Percentiles rank a stretch among this genome's conserved stretches.
phyloP scores from a whole-genome alignment of 2,329 filamentous ascomycete species.

The Trichophyton schoenleinii region DNA sequence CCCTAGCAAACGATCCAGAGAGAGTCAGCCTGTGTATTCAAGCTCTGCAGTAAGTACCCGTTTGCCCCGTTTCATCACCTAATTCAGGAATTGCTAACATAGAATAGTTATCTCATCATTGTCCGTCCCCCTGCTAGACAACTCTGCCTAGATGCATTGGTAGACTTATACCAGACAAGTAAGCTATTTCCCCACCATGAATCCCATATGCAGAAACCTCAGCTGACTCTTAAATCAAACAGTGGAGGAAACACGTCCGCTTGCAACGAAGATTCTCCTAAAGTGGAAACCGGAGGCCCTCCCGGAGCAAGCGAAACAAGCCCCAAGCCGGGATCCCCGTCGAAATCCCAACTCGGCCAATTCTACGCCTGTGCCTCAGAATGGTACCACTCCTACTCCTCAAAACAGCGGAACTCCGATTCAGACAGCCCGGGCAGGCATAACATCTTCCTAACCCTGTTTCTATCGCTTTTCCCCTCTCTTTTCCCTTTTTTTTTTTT shows the following conservation, averaged over 20 bases:
- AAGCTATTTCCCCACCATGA: slow-evolving; percentile 16
- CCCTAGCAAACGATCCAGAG: slow-evolving; percentile 51
- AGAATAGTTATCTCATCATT: slow-evolving; percentile 41
- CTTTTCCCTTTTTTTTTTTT: neutral
- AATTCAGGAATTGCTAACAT: neutral
- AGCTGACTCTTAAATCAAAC: slow-evolving; percentile 8
- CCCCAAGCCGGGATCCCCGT: neutral
- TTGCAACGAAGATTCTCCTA: slow-evolving; percentile 41
- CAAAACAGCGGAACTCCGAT: neutral
- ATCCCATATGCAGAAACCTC: neutral
- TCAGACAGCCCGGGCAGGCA: neutral
- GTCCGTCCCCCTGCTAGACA: slow-evolving; percentile 48
- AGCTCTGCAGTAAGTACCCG: slow-evolving; percentile 40
- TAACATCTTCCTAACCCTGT: neutral
- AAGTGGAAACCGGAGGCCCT: slow-evolving; percentile 42
- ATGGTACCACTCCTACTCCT: neutral
- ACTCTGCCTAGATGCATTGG: slow-evolving; percentile 44
- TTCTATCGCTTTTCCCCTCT: neutral
- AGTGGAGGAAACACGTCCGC: slow-evolving; percentile 37
- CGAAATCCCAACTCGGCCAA: neutral
- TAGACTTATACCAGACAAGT: slow-evolving; percentile 47
- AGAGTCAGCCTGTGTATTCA: slow-evolving; percentile 47
- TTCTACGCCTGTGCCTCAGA: neutral
- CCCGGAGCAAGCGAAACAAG: slow-evolving; percentile 8
- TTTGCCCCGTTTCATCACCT: slow-evolving; percentile 10